Evolutionary conservation across 1,284 basidiomycete genomes (phyloP), one percentile per base, ranked within the genome.

Genomic region (Cutaneotrichosporon cutaneum): DNA sequence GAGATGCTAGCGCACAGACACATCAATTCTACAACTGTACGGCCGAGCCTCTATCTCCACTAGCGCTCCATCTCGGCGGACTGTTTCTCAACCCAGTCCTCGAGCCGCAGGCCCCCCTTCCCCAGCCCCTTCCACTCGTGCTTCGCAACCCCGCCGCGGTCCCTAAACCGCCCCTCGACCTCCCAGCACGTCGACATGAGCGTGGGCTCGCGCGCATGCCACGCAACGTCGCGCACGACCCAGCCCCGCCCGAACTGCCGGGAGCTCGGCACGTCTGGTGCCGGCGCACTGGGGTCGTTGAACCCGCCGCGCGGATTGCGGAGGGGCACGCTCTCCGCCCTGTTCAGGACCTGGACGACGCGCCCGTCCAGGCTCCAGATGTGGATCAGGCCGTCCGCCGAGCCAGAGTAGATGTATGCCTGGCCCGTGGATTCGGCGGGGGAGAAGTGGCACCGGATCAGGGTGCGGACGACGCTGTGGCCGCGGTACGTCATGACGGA

Each of bases 401-500:
- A 65, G 27, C 95, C 95, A 18, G 91, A 94, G 77, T 97, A 98
- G 61, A 99, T 86, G 79, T 99, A 99, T 69, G 89, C 88, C 61
- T 88, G 85, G 6, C 94, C 93, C 8, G 96, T 99, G 3, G 92
- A 94, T 74, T 92, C 90, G 2, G 83, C 82, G 14, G 95, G 95
- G 66, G 90, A 93, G 78, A 98, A 99, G 80, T 97, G 90, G 76
- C 94, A 97, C 53, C 95, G 85, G 69, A 99, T 98, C 56, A 99
- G 85, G 0, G 95, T 99, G 44, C 89, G 85, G 56, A 96, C 80
- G n/a, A 99, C 93, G 9, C 86, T 83, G 76, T 99, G 96, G 1
- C 95, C 96, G 48, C 91, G 85, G 74, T 90, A 99, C 2, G 92
- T 90, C 94, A 98, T 97, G 54, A 99, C 88, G 66, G 90, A 93